Conservation (phyloP, 106 monocot genomes). For the Apostasia ramifera region DNA sequence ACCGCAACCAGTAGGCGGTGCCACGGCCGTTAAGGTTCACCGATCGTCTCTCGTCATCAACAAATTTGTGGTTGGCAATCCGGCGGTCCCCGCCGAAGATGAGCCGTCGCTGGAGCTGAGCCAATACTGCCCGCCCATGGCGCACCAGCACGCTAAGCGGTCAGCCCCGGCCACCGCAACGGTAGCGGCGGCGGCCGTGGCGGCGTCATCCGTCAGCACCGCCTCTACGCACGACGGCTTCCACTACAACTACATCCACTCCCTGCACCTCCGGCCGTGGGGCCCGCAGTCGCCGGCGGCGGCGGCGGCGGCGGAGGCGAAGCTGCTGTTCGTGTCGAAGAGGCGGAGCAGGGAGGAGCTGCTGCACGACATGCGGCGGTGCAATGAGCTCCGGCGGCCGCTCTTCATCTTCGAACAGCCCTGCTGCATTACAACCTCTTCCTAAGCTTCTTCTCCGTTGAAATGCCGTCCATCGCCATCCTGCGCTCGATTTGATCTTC, state of each 20-base stretch:
- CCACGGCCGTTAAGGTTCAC: slow-evolving; percentile 26
- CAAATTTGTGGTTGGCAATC: slow-evolving; percentile 45
- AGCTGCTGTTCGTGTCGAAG: slow-evolving; percentile 48
- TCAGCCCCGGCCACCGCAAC: slow-evolving; percentile 20
- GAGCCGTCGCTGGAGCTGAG: slow-evolving; percentile 1
- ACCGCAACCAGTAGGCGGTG: slow-evolving; percentile 22
- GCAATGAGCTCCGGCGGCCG: slow-evolving; percentile 51
- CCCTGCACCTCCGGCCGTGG: background rate
- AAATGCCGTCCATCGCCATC: no score
- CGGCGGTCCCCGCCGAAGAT: slow-evolving; percentile 5
- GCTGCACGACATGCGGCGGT: slow-evolving; percentile 50
- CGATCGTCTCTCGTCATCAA: slow-evolving; percentile 61
- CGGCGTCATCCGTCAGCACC: slow-evolving; percentile 17
- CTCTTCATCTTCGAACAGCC: slow-evolving; percentile 65
- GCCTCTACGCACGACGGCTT: no score
- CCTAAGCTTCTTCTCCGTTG: background rate
- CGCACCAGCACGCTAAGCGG: slow-evolving; percentile 3
- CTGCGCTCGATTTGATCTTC: no score
- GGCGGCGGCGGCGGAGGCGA: slow-evolving; percentile 16
- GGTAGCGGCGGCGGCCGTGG: slow-evolving; percentile 28
- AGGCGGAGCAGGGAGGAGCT: slow-evolving; percentile 43
- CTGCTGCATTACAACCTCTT: slow-evolving; percentile 65
- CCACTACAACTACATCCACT: background rate
- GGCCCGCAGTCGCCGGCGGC: slow-evolving; percentile 5
- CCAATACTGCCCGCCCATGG: no score